Conservation (phyloP, 2,329 filamentous ascomycete genomes). For the Colletotrichum chrysophilum region DNA sequence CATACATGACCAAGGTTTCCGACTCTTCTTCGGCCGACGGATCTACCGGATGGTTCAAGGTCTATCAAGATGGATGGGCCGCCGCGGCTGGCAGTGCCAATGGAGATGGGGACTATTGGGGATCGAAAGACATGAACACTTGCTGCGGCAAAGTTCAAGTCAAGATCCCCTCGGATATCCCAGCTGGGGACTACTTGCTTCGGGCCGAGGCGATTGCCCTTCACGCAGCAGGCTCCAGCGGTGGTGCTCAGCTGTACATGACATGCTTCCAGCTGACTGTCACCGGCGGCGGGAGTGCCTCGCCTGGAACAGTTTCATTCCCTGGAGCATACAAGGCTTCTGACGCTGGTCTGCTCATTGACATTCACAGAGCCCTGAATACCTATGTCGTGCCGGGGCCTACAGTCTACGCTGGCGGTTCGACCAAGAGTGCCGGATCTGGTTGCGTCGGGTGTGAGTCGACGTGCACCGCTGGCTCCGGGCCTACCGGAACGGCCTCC, state of each 20-base stretch:
- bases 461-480: conserved; percentile 39
- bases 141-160: conserved; percentile 16
- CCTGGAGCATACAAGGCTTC: conserved; percentile 18
- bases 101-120: conserved; percentile 28
- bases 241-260: conserved; percentile 43
- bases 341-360: conserved; percentile 51
- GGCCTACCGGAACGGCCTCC: conserved; percentile 31
- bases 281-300: conserved; percentile 28
- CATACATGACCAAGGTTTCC: conserved; percentile 53
- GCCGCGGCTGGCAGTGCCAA: conserved; percentile 34
- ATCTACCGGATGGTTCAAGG: conserved; percentile 55
- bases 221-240: conserved; percentile 42
- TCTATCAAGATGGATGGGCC: conserved; percentile 46
- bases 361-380: conserved; percentile 47
- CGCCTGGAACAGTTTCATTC: conserved; percentile 25
- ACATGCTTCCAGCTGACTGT: conserved; percentile 31
- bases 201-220: conserved; percentile 60
- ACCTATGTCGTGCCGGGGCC: conserved; percentile 50
- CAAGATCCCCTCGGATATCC: conserved; percentile 48
- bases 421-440: conserved; percentile 44
- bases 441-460: conserved; percentile 44
- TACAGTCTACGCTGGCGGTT: conserved; percentile 43
- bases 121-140: conserved; percentile 20
- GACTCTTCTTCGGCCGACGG: conserved; percentile 49
- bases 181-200: conserved; percentile 57